phyloP scores from a whole-genome alignment of 2,329 filamentous ascomycete genomes.

The Cordyceps farinosa region DNA sequence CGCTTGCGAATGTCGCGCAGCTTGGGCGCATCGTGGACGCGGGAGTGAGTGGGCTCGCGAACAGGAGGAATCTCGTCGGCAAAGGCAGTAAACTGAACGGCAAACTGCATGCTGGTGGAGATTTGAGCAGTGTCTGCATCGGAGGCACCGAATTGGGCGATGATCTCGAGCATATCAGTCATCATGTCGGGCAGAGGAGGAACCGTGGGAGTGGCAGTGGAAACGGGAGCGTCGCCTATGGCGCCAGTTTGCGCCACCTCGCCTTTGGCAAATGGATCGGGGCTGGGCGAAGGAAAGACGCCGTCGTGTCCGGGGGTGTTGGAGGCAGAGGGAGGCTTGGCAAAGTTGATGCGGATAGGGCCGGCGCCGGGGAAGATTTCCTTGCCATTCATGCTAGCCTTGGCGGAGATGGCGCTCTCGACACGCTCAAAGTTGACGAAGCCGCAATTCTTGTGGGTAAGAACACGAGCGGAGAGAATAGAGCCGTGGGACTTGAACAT shows the following conservation, averaged over 20 bases:
- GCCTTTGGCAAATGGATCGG: slow-evolving; percentile 70
- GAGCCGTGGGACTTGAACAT: slow-evolving; percentile 93
- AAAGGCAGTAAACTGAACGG: slow-evolving; percentile 71
- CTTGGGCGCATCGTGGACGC: slow-evolving; percentile 90
- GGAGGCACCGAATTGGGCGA: slow-evolving; percentile 80
- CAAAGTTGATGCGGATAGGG: slow-evolving; percentile 92
- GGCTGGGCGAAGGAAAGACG: slow-evolving; percentile 84
- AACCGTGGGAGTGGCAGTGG: slow-evolving; percentile 55
- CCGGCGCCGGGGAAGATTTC: slow-evolving; percentile 98
- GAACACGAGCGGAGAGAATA: slow-evolving; percentile 85
- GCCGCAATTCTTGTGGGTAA: slow-evolving; percentile 98
- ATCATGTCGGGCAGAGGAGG: slow-evolving; percentile 74
- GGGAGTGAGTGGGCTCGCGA: slow-evolving; percentile 80
- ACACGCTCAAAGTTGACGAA: slow-evolving; percentile 96
- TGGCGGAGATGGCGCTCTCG: slow-evolving; percentile 87
- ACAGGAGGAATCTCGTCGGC: slow-evolving; percentile 84
- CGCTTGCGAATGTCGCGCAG: slow-evolving; percentile 94
- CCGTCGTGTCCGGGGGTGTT: slow-evolving; percentile 87
- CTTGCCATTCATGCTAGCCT: slow-evolving; percentile 85
- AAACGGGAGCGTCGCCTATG: slow-evolving; percentile 36
- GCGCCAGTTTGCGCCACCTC: slow-evolving; percentile 38
- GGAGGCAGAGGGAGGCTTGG: slow-evolving; percentile 87
- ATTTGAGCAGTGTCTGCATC: slow-evolving; percentile 75
- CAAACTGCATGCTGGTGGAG: slow-evolving; percentile 66
- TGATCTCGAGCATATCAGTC: slow-evolving; percentile 79